Base-by-base conservation (phyloP, 2,329 filamentous ascomycete genomes). In the Neopestalotiopsis clavispora region DNA sequence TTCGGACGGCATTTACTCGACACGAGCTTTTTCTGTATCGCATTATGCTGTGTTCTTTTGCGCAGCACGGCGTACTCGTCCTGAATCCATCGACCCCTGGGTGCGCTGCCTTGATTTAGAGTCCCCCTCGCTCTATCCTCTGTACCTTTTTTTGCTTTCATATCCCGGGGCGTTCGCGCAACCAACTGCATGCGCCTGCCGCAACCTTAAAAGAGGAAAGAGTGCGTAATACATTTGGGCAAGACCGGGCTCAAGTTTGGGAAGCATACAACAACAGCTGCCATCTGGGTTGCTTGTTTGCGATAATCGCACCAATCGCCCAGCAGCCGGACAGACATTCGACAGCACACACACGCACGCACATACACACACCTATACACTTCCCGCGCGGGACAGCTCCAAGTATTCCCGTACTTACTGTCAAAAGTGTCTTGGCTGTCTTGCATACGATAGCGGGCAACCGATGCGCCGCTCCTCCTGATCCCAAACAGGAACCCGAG, bases 401-500 rank as follows among this genome's bases (percentile, higher is more conserved):
- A 52, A n/a, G 14, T 52, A 52, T 52, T 38, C 45, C 20, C 20
- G 45, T 52, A 52, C 17, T n/a, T 17, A 9, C 45, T 38, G 34
- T 38, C 45, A 52, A 20, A 20, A 52, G 17, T 52, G 17, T n/a
- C 45, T 20, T 17, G 45, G 45, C 45, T 52, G n/a, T 52, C 45
- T 52, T 52, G 45, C 45, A 52, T 52, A 52, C 45, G 45, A 52
- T 52, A 52, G 45, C 45, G 45, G 45, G 45, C 17, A 52, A 52
- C 45, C 45, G 45, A 52, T 52, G 45, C 45, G 45, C 45, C 20
- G 45, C 45, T 52, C 9, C 45, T 52, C 9, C 45, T 52, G 45
- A 52, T 52, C 45, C 45, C 45, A 52, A 52, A 52, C 45, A 52
- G 45, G 45, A 52, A 52, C 45, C 45, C 45, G 45, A 52, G 45